A percentile compares a stretch with the other conserved stretches of the same genome.
phyloP scores from a whole-genome alignment of 2,329 filamentous ascomycete species.

The Diaporthe sp. region DNA sequence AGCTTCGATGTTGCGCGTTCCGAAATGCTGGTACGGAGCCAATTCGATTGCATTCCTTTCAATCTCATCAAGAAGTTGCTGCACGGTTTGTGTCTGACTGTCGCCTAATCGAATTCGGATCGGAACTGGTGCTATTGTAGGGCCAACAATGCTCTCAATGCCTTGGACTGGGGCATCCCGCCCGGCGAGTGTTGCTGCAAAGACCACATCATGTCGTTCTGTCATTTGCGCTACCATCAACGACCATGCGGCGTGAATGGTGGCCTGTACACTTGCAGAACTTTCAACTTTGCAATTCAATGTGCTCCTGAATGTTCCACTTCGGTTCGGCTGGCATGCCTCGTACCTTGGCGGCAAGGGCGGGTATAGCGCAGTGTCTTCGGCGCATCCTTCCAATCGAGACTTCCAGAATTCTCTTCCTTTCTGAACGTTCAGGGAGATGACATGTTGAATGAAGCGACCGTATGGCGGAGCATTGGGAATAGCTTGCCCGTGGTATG shows the following conservation, averaged over 20 bases:
- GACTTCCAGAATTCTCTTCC: not conserved
- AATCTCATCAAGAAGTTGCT: slow-evolving; percentile 43
- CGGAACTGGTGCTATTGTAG: slow-evolving; percentile 68
- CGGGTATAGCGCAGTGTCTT: not conserved
- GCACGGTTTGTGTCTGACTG: slow-evolving; percentile 52
- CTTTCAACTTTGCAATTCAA: not conserved
- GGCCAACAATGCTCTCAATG: not conserved
- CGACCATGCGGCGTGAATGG: not conserved
- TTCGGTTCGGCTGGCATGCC: not conserved
- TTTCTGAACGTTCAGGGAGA: not conserved
- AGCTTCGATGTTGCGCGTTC: slow-evolving; percentile 58
- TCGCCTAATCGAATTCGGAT: slow-evolving; percentile 52
- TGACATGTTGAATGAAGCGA: not conserved
- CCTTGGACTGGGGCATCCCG: slow-evolving; percentile 17
- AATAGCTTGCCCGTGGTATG: not conserved
- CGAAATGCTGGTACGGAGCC: slow-evolving; percentile 72
- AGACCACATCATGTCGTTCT: not conserved
- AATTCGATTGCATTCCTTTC: slow-evolving; percentile 39
- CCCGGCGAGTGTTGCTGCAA: slow-evolving; percentile 1
- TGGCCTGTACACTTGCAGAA: not conserved
- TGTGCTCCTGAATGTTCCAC: not conserved
- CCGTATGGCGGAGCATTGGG: not conserved
- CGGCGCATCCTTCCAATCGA: not conserved
- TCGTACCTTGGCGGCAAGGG: not conserved
- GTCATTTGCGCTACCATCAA: not conserved